Percentiles rank a stretch among this genome's conserved stretches.
Conservation (phyloP, 2,329 filamentous ascomycete species). For the Aureobasidium subglaciale region DNA sequence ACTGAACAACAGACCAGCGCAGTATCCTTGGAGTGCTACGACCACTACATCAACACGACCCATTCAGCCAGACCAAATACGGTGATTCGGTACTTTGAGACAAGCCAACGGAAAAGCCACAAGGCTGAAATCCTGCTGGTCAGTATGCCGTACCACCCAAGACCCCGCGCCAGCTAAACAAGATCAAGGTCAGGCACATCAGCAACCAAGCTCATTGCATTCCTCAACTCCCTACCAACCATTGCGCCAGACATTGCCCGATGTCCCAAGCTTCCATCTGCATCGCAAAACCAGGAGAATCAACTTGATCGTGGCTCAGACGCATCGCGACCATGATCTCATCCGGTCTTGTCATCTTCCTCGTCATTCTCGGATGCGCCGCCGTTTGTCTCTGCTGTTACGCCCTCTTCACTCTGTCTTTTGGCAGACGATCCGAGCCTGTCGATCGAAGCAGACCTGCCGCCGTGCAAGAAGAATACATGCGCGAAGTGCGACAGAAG, state of each 20-base stretch:
- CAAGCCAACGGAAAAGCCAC: background rate
- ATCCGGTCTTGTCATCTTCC: conserved; percentile 15
- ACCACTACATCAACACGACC: background rate
- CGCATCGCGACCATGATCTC: conserved; percentile 1
- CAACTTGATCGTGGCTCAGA: background rate
- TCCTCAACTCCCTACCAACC: background rate
- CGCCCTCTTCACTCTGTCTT: conserved; percentile 4
- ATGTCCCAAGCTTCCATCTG: background rate
- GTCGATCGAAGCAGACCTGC: conserved; percentile 8
- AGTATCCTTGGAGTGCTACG: no score
- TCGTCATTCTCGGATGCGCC: conserved; percentile 14
- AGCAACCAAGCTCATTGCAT: background rate
- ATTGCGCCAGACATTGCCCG: background rate
- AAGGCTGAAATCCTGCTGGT: conserved; percentile 7
- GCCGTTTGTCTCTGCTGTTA: conserved; percentile 10
- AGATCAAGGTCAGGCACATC: background rate
- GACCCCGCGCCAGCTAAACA: conserved; percentile 5
- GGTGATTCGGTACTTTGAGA: background rate
- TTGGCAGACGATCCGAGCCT: background rate
- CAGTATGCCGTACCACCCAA: conserved; percentile 10
- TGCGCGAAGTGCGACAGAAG: conserved; percentile 16
- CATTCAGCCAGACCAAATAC: background rate
- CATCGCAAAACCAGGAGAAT: background rate
- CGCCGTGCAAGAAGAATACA: conserved; percentile 16
- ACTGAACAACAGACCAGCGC: no score